Conservation (phyloP, 208 protist genomes). For the Crithidia fasciculata region DNA sequence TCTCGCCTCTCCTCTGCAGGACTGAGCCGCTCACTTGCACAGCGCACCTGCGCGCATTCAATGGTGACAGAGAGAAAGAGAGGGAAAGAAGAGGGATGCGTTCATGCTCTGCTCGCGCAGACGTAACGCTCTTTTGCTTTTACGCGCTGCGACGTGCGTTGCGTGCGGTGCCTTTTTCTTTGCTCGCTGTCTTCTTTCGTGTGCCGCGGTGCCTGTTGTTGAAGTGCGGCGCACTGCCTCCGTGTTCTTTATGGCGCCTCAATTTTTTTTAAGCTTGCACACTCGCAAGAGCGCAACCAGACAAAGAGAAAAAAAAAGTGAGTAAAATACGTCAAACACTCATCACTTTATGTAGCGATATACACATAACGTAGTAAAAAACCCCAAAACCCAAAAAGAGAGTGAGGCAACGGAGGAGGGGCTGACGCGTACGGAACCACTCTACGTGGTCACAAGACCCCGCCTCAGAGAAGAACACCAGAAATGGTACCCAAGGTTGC, state of each 20-base stretch:
- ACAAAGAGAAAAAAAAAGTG: constrained; percentile 1
- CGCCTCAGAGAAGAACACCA: not conserved
- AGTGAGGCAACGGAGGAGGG: constrained; percentile 4
- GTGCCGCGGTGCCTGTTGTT: too few relatives aligned
- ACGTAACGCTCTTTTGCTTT: too few relatives aligned
- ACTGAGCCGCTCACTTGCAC: not conserved
- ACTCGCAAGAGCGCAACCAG: not conserved
- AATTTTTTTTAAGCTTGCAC: not conserved
- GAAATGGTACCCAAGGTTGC: not conserved
- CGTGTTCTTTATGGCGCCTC: not conserved
- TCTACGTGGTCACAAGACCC: not conserved
- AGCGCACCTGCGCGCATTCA: not conserved
- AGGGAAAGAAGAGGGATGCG: too few relatives aligned
- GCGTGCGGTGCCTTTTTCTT: not conserved
- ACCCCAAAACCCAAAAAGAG: not conserved
- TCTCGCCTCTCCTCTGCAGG: not conserved
- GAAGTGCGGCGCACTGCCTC: too few relatives aligned
- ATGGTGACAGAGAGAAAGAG: too few relatives aligned
- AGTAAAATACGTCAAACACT: not conserved
- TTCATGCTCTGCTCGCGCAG: too few relatives aligned
- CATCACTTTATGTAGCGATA: not conserved
- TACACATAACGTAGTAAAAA: not conserved
- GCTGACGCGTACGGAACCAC: constrained; percentile 5
- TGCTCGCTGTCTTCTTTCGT: not conserved
- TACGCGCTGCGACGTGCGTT: too few relatives aligned